A percentile compares a stretch with the other conserved stretches of the same genome.
phyloP scores from a whole-genome alignment of 2,329 filamentous ascomycete species.

The Botrytis elliptica region DNA sequence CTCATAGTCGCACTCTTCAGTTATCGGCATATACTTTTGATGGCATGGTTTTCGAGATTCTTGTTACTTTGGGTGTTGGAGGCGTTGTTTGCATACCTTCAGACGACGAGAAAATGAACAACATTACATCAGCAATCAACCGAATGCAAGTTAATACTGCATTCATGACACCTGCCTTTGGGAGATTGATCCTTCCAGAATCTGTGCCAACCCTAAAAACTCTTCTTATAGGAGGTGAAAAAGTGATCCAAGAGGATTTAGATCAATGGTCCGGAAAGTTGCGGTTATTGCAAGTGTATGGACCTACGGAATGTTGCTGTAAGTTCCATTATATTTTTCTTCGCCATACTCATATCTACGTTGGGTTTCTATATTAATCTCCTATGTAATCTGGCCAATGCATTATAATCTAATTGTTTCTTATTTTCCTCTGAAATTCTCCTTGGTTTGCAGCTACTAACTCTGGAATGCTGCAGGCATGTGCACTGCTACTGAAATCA shows the following conservation, averaged over 20 bases:
- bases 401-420: not conserved
- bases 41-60: conserved; percentile 27
- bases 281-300: conserved; percentile 56
- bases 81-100: conserved; percentile 30
- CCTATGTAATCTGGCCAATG: too few relatives aligned
- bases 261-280: conserved; percentile 41
- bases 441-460: not conserved
- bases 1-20: conserved; percentile 26
- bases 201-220: conserved; percentile 68
- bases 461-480: not conserved
- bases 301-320: conserved; percentile 48
- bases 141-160: conserved; percentile 27
- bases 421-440: not conserved
- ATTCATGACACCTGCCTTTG: conserved; percentile 28
- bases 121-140: conserved; percentile 26
- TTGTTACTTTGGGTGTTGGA: conserved; percentile 27
- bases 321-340: not conserved
- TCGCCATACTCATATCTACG: not conserved
- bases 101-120: conserved; percentile 28
- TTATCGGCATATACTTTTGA: conserved; percentile 32
- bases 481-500: conserved; percentile 3
- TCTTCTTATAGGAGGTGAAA: conserved; percentile 88
- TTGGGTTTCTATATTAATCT: not conserved
- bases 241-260: conserved; percentile 59
- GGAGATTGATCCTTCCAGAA: conserved; percentile 77